A percentile compares a stretch with the other conserved stretches of the same genome.
phyloP scores from a whole-genome alignment of 176 grass and related monocot species.

The Calamus simplicifolius region DNA sequence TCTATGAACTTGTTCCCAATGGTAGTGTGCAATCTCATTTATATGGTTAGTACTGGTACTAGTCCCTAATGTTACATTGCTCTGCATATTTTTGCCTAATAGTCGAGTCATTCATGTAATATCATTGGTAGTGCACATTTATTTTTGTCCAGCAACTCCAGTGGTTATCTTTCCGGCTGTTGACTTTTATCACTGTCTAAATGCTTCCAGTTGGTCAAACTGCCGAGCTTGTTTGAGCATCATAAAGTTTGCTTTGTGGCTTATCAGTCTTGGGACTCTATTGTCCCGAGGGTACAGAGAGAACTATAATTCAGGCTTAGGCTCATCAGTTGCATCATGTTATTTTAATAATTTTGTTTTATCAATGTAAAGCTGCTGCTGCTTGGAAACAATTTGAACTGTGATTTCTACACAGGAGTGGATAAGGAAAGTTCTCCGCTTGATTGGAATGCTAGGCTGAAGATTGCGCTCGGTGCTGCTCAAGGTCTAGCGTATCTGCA shows the following conservation, averaged over 20 bases:
- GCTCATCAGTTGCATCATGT: too few relatives aligned
- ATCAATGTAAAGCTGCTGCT: not conserved
- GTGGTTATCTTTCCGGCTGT: too few relatives aligned
- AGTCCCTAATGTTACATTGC: not conserved
- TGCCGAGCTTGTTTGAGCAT: too few relatives aligned
- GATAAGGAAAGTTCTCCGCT: constrained; percentile 12
- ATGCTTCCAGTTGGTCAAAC: too few relatives aligned
- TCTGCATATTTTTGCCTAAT: not conserved
- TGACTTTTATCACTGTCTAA: too few relatives aligned
- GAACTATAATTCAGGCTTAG: too few relatives aligned
- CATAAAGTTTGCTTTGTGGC: too few relatives aligned
- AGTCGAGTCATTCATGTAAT: not conserved
- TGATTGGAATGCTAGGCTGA: constrained; percentile 17
- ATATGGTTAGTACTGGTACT: not conserved
- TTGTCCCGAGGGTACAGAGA: too few relatives aligned
- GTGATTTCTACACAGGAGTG: constrained; percentile 1
- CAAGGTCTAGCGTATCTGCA: constrained; percentile 17
- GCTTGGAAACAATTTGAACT: not conserved
- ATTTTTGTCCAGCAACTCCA: too few relatives aligned
- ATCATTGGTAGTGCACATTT: too few relatives aligned
- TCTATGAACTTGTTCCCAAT: constrained; percentile 18
- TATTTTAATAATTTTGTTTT: not conserved
- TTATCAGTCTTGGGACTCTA: too few relatives aligned
- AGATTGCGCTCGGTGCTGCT: constrained; percentile 19
- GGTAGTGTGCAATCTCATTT: constrained; percentile 19